Percentiles rank a stretch among this genome's conserved stretches.
These are phyloP conservation scores for Apiospora kogelbergensis DNA, from an alignment of 2,329 filamentous ascomycete species.

Conservation along the genomic window DNA sequence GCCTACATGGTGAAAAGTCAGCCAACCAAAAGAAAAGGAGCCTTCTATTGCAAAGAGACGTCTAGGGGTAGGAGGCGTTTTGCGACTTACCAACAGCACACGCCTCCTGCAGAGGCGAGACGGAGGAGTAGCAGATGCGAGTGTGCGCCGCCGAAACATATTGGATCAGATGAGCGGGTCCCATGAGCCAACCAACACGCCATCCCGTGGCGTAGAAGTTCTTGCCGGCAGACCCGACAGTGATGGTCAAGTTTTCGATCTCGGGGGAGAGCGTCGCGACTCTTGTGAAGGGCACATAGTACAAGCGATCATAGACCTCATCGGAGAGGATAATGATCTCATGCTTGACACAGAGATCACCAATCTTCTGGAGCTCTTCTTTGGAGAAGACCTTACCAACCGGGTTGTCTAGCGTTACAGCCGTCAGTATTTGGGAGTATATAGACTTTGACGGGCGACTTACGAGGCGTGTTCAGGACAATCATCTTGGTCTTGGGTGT, in stretches of 20 bases:
- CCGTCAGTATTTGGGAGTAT: not conserved
- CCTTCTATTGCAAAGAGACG: no score
- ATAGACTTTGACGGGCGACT: conserved; percentile 14
- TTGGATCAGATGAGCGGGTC: conserved; percentile 83
- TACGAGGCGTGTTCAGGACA: conserved; percentile 75
- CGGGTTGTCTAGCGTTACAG: conserved; percentile 70
- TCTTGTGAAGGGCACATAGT: conserved; percentile 92
- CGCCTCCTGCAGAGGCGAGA: conserved; percentile 92
- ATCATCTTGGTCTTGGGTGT: conserved; percentile 94
- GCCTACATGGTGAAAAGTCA: conserved; percentile 34
- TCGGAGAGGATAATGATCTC: conserved; percentile 92
- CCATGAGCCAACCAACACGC: conserved; percentile 93
- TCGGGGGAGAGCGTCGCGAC: conserved; percentile 90
- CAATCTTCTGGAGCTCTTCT: conserved; percentile 80
- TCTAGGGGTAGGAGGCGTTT: no score
- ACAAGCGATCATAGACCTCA: conserved; percentile 92
- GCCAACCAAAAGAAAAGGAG: no score
- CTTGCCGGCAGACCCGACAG: conserved; percentile 94
- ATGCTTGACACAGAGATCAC: conserved; percentile 85
- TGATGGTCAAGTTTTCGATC: conserved; percentile 83
- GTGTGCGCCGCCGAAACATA: conserved; percentile 93
- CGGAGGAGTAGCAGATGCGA: conserved; percentile 91
- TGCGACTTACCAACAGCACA: conserved; percentile 67
- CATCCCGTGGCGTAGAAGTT: conserved; percentile 98
- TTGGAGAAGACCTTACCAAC: conserved; percentile 93